These are phyloP conservation scores for Mycena filopes DNA, from an alignment of 768 basidiomycete genomes.

Conservation along the genomic window DNA sequence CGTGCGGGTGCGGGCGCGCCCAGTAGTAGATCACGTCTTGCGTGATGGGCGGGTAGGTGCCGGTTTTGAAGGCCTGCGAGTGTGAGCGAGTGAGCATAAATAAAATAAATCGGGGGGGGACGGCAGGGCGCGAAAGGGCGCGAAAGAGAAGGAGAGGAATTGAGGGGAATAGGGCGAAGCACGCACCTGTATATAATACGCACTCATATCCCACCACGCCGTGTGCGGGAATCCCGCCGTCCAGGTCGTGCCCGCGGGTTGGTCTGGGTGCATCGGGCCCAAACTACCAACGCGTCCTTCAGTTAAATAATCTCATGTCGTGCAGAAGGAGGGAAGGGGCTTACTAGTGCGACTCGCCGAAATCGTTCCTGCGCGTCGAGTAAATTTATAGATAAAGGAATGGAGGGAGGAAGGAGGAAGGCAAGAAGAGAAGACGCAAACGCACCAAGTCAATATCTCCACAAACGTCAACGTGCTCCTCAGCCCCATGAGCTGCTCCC, in stretches of 20 bases:
- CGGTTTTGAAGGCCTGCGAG: slow-evolving; percentile 71
- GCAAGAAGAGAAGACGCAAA: too few relatives aligned
- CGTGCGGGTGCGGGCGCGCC: slow-evolving; percentile 73
- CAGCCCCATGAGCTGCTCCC: slow-evolving; percentile 74
- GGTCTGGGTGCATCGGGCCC: slow-evolving; percentile 67
- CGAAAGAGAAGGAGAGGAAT: too few relatives aligned
- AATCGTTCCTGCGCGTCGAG: slow-evolving; percentile 66
- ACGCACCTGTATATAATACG: slow-evolving; percentile 63
- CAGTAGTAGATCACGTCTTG: slow-evolving; percentile 63
- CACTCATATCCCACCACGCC: slow-evolving; percentile 70
- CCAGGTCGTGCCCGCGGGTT: slow-evolving; percentile 57
- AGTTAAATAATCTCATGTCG: background rate
- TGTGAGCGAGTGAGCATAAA: too few relatives aligned
- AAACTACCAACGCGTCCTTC: too few relatives aligned
- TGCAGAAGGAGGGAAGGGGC: background rate
- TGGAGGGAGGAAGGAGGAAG: too few relatives aligned
- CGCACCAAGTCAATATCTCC: slow-evolving; percentile 77
- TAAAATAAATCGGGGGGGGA: too few relatives aligned
- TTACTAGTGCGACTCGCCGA: slow-evolving; percentile 79
- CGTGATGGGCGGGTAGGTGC: slow-evolving; percentile 67
- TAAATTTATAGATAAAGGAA: background rate
- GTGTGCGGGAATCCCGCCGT: slow-evolving; percentile 56
- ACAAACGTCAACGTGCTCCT: slow-evolving; percentile 64
- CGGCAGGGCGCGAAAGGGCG: too few relatives aligned
- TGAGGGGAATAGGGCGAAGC: too few relatives aligned